A percentile compares a stretch with the other conserved stretches of the same genome.
Evolutionary conservation across 2,329 filamentous ascomycete species (phyloP).

Genomic region (Cladosporium sp.): DNA sequence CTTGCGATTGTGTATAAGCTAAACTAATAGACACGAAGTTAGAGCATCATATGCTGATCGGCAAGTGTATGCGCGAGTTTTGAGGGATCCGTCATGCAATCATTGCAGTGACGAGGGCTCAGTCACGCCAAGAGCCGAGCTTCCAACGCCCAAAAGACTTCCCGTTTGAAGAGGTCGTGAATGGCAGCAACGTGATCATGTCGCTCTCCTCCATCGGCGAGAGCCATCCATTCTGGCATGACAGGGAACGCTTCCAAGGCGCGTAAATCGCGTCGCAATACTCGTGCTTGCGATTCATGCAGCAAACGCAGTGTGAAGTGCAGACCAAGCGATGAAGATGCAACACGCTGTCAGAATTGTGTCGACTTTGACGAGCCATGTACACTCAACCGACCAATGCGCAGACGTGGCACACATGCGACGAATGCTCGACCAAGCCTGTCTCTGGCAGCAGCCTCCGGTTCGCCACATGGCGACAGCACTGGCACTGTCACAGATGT

Average conservation of each 20-base stretch:
- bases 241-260: neutral
- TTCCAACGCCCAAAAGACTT: too few relatives aligned
- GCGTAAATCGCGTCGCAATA: constrained; percentile 18
- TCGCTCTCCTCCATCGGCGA: too few relatives aligned
- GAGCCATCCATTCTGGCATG: neutral
- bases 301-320: constrained; percentile 38
- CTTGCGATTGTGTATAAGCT: too few relatives aligned
- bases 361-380: constrained; percentile 42
- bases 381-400: constrained; percentile 37
- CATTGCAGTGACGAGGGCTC: too few relatives aligned
- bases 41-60: too few relatives aligned
- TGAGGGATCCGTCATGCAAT: too few relatives aligned
- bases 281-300: constrained; percentile 40
- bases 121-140: too few relatives aligned
- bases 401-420: constrained; percentile 17
- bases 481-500: neutral
- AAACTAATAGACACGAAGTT: too few relatives aligned
- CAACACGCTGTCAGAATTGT: constrained; percentile 41
- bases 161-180: too few relatives aligned
- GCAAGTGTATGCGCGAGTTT: too few relatives aligned
- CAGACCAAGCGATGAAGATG: constrained; percentile 20
- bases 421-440: constrained; percentile 18
- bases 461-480: neutral
- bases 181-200: too few relatives aligned
- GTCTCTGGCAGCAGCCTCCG: neutral